phyloP scores from a whole-genome alignment of 2,329 filamentous ascomycete genomes.

The Apiospora hydei region DNA sequence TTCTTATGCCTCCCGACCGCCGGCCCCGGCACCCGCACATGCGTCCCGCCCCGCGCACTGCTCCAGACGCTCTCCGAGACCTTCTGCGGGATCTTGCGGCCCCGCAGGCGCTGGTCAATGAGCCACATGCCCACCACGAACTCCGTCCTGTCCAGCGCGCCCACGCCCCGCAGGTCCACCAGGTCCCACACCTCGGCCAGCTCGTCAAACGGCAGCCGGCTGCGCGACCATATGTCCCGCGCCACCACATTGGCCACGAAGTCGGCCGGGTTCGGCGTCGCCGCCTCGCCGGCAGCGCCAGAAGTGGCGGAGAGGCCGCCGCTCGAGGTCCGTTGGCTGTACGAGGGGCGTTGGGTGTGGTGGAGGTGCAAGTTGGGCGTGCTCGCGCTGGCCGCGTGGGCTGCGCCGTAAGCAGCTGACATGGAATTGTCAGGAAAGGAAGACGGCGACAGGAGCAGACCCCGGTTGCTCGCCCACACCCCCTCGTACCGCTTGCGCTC shows the following conservation, averaged over 20 bases:
- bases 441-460: slow-evolving; percentile 53
- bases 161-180: slow-evolving; percentile 65
- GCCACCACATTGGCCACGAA: slow-evolving; percentile 72
- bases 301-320: not conserved
- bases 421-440: slow-evolving; percentile 24
- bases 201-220: slow-evolving; percentile 70
- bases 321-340: slow-evolving; percentile 1
- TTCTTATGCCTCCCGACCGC: not conserved
- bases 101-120: slow-evolving; percentile 80
- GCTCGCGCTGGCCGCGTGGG: slow-evolving; percentile 22
- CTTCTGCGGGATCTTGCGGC: slow-evolving; percentile 75
- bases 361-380: not conserved
- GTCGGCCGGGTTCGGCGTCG: slow-evolving; percentile 29
- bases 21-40: not conserved
- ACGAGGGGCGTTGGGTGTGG: not conserved
- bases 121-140: slow-evolving; percentile 88
- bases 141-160: slow-evolving; percentile 69
- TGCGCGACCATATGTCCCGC: slow-evolving; percentile 78
- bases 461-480: slow-evolving; percentile 83
- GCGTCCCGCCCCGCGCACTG: slow-evolving; percentile 56
- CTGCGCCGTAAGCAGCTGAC: not conserved
- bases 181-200: slow-evolving; percentile 80
- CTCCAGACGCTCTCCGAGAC: slow-evolving; percentile 80
- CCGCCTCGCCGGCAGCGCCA: slow-evolving; percentile 25
- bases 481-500: slow-evolving; percentile 85